These are phyloP conservation scores for Vigna unguiculata DNA, from an alignment of 306 rosid genomes.

Conservation along the genomic window DNA sequence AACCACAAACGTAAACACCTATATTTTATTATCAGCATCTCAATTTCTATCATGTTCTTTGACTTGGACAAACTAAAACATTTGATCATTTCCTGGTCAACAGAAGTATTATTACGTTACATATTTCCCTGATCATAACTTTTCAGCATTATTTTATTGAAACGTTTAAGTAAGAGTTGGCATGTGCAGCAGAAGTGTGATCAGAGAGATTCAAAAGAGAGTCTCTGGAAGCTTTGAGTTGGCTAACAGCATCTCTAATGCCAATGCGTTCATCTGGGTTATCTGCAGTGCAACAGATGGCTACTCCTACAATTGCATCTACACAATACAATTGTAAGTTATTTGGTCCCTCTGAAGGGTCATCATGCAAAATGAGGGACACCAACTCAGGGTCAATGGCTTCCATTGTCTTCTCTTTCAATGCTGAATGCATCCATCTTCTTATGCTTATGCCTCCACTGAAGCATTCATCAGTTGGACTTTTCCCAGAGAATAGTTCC, in stretches of 20 bases:
- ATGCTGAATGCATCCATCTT: conserved; percentile 63
- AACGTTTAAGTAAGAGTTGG: neutral
- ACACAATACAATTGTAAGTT: conserved; percentile 45
- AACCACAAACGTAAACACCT: no score
- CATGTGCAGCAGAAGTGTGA: neutral
- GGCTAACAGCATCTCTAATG: conserved; percentile 54
- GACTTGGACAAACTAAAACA: neutral
- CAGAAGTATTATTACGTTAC: neutral
- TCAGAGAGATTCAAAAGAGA: conserved; percentile 41
- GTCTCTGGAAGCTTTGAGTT: conserved; percentile 54
- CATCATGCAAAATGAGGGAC: conserved; percentile 32
- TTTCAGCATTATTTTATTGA: neutral
- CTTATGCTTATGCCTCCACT: conserved; percentile 54
- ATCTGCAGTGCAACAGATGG: conserved; percentile 57
- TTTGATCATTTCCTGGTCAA: neutral
- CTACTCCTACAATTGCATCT: conserved; percentile 54
- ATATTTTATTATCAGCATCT: no score
- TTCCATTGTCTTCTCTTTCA: conserved; percentile 46
- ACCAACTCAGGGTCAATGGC: conserved; percentile 58
- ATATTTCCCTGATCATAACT: no score
- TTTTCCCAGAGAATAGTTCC: conserved; percentile 65
- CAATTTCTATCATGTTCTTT: no score
- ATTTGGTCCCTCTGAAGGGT: conserved; percentile 31
- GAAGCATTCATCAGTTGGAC: conserved; percentile 68
- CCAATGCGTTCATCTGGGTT: conserved; percentile 61